Evolutionary conservation across 257 asterid species (phyloP).

Genomic region (Craterostigma plantagineum): DNA sequence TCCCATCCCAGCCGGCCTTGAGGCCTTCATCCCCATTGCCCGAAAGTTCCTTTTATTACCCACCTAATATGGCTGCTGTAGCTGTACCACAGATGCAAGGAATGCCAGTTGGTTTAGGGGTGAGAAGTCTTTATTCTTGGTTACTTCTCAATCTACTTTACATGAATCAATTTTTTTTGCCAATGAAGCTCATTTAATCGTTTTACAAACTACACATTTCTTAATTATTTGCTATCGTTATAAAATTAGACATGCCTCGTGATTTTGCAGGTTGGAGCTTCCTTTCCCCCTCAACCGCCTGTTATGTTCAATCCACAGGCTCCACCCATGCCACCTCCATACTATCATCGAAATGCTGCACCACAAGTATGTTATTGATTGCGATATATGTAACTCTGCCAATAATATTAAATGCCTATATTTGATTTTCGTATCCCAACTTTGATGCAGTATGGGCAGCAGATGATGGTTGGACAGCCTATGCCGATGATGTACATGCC

Average conservation of each 20-base stretch:
- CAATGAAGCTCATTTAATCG: no score
- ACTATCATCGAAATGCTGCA: conserved; percentile 81
- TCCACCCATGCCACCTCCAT: conserved; percentile 47
- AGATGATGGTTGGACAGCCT: conserved; percentile 82
- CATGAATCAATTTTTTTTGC: conserved; percentile 4
- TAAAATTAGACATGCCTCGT: not conserved
- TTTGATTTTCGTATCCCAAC: not conserved
- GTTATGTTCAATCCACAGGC: conserved; percentile 69
- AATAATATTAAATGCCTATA: conserved; percentile 4
- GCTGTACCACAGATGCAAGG: conserved; percentile 68
- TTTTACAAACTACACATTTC: conserved; percentile 3
- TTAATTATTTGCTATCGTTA: not conserved
- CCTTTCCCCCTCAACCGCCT: conserved; percentile 52
- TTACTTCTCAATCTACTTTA: conserved; percentile 4
- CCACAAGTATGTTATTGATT: conserved; percentile 54
- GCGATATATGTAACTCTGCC: conserved; percentile 1
- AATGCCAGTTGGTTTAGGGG: conserved; percentile 81
- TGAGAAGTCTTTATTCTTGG: conserved; percentile 17
- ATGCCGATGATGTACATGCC: conserved; percentile 81
- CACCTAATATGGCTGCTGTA: conserved; percentile 45
- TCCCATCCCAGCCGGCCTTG: conserved; percentile 52
- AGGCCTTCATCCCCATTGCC: conserved; percentile 77
- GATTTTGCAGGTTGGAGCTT: conserved; percentile 48
- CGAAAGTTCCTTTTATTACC: conserved; percentile 74
- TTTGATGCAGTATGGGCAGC: conserved; percentile 62